Conservation (phyloP, 1,284 basidiomycete species). For the Sanghuangporus sanghuang region DNA sequence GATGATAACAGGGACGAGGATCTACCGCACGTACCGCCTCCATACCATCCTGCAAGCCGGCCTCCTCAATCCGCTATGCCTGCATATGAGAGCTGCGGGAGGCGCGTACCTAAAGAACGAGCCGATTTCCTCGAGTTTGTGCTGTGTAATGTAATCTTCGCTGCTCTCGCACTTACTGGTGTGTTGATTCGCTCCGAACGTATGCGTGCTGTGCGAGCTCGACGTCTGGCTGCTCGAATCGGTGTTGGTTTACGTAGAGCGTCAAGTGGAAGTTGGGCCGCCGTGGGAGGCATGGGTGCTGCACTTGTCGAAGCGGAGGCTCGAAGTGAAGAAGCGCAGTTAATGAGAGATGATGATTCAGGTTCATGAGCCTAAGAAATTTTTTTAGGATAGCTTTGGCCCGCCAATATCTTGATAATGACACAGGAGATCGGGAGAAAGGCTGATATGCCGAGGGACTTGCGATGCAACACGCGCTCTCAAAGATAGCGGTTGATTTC, state of each 20-base stretch:
- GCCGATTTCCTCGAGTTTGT: constrained; percentile 87
- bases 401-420: no score
- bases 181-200: constrained; percentile 64
- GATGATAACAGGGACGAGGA: constrained; percentile 21
- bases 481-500: background rate
- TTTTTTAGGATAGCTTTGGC: no score
- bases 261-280: constrained; percentile 15
- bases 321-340: background rate
- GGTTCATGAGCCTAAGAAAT: background rate
- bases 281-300: constrained; percentile 11
- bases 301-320: background rate
- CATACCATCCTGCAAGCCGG: constrained; percentile 14
- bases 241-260: constrained; percentile 36
- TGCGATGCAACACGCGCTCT: background rate
- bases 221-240: constrained; percentile 80
- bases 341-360: constrained; percentile 3
- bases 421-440: background rate
- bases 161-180: constrained; percentile 56
- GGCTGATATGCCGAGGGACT: background rate
- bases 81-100: constrained; percentile 88
- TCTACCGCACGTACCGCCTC: constrained; percentile 21
- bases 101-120: constrained; percentile 70
- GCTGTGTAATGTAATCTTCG: constrained; percentile 73
- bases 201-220: constrained; percentile 67
- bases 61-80: constrained; percentile 56